Evolutionary conservation across 306 rosid species (phyloP).

Genomic region (Urtica urens): DNA sequence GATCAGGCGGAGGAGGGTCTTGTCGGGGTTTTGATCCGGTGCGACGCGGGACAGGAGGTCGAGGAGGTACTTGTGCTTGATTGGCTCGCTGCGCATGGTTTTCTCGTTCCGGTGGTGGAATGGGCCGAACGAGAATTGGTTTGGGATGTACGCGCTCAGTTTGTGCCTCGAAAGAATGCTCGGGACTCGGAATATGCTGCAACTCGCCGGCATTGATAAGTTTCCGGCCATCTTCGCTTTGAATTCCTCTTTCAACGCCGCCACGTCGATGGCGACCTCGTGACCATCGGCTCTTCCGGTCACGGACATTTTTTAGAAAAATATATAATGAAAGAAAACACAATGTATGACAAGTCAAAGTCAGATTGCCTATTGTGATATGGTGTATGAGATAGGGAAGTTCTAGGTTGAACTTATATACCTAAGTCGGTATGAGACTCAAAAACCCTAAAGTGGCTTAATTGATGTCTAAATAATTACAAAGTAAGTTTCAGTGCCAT

Average conservation of each 20-base stretch:
- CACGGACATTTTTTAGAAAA: background rate
- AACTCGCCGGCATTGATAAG: background rate
- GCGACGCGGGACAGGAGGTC: background rate
- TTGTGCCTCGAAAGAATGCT: background rate
- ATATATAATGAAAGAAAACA: background rate
- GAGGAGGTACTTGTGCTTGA: constrained; percentile 4
- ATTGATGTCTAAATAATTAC: too few relatives aligned
- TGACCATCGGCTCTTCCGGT: background rate
- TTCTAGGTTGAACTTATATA: too few relatives aligned
- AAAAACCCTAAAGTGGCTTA: too few relatives aligned
- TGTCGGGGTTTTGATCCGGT: background rate
- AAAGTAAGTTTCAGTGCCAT: too few relatives aligned
- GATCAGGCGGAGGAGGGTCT: background rate
- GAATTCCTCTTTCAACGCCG: background rate
- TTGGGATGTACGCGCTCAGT: background rate
- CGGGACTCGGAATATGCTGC: constrained; percentile 22
- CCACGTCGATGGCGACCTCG: background rate
- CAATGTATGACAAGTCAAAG: background rate
- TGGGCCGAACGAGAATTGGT: constrained; percentile 13
- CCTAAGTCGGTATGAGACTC: too few relatives aligned
- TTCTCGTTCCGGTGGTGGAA: background rate
- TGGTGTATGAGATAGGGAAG: too few relatives aligned
- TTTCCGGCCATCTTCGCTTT: background rate
- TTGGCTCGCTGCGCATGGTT: background rate
- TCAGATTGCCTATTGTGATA: too few relatives aligned